A percentile compares a stretch with the other conserved stretches of the same genome.
phyloP scores from a whole-genome alignment of 208 protist genomes.

The Leishmania martiniquensis region DNA sequence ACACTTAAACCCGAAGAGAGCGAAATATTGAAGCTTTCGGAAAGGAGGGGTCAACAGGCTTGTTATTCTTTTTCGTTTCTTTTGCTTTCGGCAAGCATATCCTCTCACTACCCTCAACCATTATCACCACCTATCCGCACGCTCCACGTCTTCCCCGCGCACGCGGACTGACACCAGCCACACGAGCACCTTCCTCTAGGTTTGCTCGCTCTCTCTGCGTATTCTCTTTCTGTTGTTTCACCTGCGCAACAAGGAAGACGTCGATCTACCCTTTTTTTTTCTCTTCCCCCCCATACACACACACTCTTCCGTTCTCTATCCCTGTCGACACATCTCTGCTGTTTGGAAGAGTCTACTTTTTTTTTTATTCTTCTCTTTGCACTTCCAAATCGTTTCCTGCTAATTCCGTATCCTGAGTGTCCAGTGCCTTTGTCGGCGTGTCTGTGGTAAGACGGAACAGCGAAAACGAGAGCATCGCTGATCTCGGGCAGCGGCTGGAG shows the following conservation, averaged over 20 bases:
- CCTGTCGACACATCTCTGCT: background rate
- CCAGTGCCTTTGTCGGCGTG: background rate
- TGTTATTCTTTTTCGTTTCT: background rate
- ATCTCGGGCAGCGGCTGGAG: no score
- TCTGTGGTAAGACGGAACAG: background rate
- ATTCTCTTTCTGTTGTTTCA: background rate
- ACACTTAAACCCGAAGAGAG: background rate
- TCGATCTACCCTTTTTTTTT: background rate
- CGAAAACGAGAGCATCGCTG: no score
- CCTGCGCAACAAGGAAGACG: background rate
- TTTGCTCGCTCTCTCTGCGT: background rate
- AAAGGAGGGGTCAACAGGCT: background rate
- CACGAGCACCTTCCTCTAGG: no score
- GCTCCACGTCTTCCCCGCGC: background rate
- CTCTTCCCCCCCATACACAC: background rate
- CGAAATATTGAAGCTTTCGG: background rate
- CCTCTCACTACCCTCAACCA: background rate
- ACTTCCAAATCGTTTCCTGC: constrained; percentile 1
- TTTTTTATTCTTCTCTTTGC: background rate
- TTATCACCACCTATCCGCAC: background rate
- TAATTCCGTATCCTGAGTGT: background rate
- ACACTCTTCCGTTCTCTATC: background rate
- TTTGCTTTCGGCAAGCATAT: background rate
- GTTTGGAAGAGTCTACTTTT: no score
- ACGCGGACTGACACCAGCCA: background rate